Base-by-base conservation (phyloP, 768 basidiomycete species). In the Goffeauzyma gilvescens region DNA sequence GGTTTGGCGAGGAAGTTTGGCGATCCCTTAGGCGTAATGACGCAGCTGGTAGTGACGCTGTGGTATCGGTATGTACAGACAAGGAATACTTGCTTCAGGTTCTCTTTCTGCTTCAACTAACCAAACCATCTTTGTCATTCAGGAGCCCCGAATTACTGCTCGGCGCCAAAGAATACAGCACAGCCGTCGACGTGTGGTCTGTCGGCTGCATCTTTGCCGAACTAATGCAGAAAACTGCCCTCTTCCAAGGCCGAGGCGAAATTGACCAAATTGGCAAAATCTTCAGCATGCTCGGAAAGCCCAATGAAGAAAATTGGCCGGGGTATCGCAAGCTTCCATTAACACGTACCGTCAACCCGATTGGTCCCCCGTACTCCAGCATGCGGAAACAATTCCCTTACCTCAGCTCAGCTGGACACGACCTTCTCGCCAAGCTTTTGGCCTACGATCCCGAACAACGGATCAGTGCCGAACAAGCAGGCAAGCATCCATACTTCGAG, bases 161-260 rank as follows among this genome's bases (percentile, higher is more conserved):
- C 21, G 93, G 90, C 10, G 84, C 83, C 10, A 81, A 76, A 45
- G 82, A 79, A 26, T 98, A 98, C 63, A 81, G 85, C 12, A 98
- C 90, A 15, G 79, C 89, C 0, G 75, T 98, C 44, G 93, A 98
- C 62, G 76, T 96, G 74, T 98, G 93, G 93, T 90, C 85, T 37
- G 85, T 93, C 8, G 93, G 93, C 6, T 98, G 93, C 68, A 95
- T 98, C 52, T 95, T 96, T 56, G 89, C 83, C 12, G 93, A 98
- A 62, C 69, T 98, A 36, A 75, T 98, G 54, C 70, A 90, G 52
- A 87, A 87, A 50, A 86, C 93, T 62, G 86, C 93, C 2, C 69
- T 96, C n/a, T 86, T 96, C 61, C 90, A 89, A 65, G 87, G 89
- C n/a, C 80, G 89, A 57, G 78, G 78, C 28, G 93, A 98, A 60